These are phyloP conservation scores for Thermochaetoides thermophila DNA, from an alignment of 495 filamentous ascomycete species.

Conservation along the genomic window DNA sequence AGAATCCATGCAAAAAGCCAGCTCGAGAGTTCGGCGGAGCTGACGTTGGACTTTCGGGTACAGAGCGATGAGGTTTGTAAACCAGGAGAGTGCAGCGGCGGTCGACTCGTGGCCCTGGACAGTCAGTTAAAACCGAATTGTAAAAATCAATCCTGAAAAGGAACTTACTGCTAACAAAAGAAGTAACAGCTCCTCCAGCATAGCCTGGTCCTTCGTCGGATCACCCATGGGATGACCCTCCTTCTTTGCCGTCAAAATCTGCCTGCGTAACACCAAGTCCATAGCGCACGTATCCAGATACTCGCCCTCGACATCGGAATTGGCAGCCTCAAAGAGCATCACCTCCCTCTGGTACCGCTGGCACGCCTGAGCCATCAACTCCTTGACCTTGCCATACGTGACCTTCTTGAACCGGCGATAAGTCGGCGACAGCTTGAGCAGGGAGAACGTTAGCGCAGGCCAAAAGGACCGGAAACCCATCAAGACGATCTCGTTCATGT, in stretches of 20 bases:
- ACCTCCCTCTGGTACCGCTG: slow-evolving; percentile 13
- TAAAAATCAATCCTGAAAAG: no score
- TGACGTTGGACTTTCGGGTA: slow-evolving; percentile 13
- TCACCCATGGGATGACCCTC: slow-evolving; percentile 10
- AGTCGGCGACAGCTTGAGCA: slow-evolving; percentile 8
- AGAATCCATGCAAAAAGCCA: no score
- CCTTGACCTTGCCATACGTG: slow-evolving; percentile 10
- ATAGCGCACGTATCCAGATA: slow-evolving; percentile 20
- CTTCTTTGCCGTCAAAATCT: slow-evolving; percentile 16
- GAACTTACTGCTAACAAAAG: slow-evolving; percentile 8
- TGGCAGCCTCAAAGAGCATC: no score
- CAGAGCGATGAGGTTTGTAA: slow-evolving; percentile 19
- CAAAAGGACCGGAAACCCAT: slow-evolving; percentile 2
- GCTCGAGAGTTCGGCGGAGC: slow-evolving; percentile 13
- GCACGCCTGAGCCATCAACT: slow-evolving; percentile 11
- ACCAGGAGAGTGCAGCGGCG: slow-evolving; percentile 20
- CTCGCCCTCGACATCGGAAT: slow-evolving; percentile 7
- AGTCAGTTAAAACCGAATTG: no score
- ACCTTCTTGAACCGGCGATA: slow-evolving; percentile 12
- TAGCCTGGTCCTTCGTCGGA: slow-evolving; percentile 13
- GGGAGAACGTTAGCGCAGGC: slow-evolving; percentile 7
- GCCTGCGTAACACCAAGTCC: slow-evolving; percentile 22
- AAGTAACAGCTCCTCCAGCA: slow-evolving; percentile 17
- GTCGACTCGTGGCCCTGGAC: slow-evolving; percentile 16
- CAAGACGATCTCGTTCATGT: slow-evolving; percentile 11